phyloP scores from a whole-genome alignment of 108 stramenopile genomes.

The Phaeodactylum tricornutum region DNA sequence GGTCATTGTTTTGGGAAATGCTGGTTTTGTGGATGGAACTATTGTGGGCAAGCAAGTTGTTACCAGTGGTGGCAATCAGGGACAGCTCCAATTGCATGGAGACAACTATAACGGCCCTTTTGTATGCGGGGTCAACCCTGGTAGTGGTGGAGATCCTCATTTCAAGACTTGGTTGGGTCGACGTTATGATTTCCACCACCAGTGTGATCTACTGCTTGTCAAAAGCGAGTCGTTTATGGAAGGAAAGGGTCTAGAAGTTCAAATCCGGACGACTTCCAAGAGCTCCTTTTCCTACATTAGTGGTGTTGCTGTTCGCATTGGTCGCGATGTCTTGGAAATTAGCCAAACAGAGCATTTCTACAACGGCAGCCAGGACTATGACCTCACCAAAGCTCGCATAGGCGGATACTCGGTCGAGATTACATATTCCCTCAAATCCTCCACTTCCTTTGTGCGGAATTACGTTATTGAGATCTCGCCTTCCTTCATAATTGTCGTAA shows the following conservation, averaged over 20 bases:
- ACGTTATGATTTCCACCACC: slow-evolving; percentile 11
- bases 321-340: slow-evolving; percentile 11
- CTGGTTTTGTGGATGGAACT: slow-evolving; percentile 8
- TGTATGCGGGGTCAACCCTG: no score
- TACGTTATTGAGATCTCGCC: slow-evolving; percentile 6
- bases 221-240: slow-evolving; percentile 6
- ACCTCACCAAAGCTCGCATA: no score
- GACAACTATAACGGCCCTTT: no score
- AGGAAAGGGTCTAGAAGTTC: slow-evolving; percentile 13
- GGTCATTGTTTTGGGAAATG: slow-evolving; percentile 2
- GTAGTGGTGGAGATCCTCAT: slow-evolving; percentile 16
- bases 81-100: no score
- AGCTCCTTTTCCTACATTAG: slow-evolving; percentile 10
- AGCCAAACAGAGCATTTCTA: neutral
- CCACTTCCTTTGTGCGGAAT: neutral
- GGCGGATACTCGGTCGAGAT: neutral
- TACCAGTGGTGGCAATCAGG: neutral
- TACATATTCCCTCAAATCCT: slow-evolving; percentile 2
- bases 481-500: slow-evolving; percentile 10
- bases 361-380: slow-evolving; percentile 2
- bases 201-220: slow-evolving; percentile 16
- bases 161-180: slow-evolving; percentile 11
- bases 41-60: slow-evolving; percentile 7
- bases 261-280: slow-evolving; percentile 14
- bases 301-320: slow-evolving; percentile 15